Evolutionary conservation across 1,139 yeast genomes (phyloP).

Genomic region (Torulaspora globosa): DNA sequence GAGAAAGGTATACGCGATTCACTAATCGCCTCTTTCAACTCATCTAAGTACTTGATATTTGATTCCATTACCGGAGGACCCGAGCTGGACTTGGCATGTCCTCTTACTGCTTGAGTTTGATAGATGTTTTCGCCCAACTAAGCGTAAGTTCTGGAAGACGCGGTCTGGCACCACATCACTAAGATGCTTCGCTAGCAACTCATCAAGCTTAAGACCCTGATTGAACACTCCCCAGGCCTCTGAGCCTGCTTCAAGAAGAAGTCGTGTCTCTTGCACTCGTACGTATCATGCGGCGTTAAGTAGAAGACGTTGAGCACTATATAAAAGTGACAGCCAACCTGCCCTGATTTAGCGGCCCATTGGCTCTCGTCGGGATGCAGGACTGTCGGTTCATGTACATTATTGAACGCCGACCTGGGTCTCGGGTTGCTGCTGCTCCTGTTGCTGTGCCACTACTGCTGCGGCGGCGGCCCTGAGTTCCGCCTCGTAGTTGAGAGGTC

Average conservation of each 20-base stretch:
- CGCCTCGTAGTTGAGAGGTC: conserved; percentile 44
- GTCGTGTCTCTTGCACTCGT: neutral
- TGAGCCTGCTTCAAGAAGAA: neutral
- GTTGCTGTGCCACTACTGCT: conserved; percentile 30
- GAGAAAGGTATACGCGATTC: conserved; percentile 15
- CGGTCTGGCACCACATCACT: neutral
- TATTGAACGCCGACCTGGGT: conserved; percentile 13
- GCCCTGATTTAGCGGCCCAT: neutral
- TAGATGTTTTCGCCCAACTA: neutral
- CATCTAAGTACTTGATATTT: conserved; percentile 32
- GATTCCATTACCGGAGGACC: conserved; percentile 24
- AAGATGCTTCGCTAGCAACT: neutral
- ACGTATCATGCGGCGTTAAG: neutral
- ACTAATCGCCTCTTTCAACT: conserved; percentile 29
- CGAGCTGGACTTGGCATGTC: neutral
- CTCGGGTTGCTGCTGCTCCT: conserved; percentile 22
- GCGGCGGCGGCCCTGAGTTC: conserved; percentile 35
- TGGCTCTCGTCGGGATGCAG: too few species aligned
- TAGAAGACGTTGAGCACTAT: neutral
- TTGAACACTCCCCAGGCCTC: too few species aligned
- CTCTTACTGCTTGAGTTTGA: neutral
- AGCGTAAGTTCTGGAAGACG: neutral
- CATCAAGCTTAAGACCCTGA: neutral
- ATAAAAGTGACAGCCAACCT: neutral
- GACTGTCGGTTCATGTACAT: neutral